phyloP scores from a whole-genome alignment of 2,329 filamentous ascomycete genomes.

The Cladophialophora yegresii region DNA sequence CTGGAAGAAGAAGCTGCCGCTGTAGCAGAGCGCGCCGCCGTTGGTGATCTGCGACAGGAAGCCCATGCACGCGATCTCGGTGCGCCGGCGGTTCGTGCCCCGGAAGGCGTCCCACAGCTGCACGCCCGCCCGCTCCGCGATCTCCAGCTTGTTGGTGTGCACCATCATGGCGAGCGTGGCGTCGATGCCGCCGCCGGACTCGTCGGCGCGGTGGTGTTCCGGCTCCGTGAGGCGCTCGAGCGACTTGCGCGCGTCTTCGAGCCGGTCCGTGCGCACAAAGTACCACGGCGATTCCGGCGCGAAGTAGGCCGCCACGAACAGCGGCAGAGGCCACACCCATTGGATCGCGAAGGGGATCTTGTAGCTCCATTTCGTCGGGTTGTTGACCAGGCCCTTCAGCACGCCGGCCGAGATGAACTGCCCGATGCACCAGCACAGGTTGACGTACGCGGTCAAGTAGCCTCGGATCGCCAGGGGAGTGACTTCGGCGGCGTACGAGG shows the following conservation, averaged over 20 bases:
- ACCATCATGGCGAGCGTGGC: conserved; percentile 45
- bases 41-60: conserved; percentile 42
- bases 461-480: conserved; percentile 61
- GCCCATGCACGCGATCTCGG: conserved; percentile 45
- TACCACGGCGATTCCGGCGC: conserved; percentile 38
- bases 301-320: conserved; percentile 30
- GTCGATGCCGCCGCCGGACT: conserved; percentile 38
- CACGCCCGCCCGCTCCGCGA: conserved; percentile 33
- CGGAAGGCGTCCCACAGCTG: conserved; percentile 40
- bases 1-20: conserved; percentile 44
- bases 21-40: conserved; percentile 40
- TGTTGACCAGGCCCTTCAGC: conserved; percentile 31
- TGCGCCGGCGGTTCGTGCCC: conserved; percentile 43
- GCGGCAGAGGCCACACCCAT: conserved; percentile 36
- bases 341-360: conserved; percentile 36
- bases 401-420: conserved; percentile 54
- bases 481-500: conserved; percentile 69
- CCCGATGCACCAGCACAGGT: conserved; percentile 64
- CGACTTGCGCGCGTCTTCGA: conserved; percentile 40
- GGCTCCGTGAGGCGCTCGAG: conserved; percentile 39
- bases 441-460: conserved; percentile 62
- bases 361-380: conserved; percentile 28
- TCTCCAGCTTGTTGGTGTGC: conserved; percentile 44
- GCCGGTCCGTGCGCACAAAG: conserved; percentile 42
- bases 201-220: conserved; percentile 37